Conservation (phyloP, 164 flowering plant species). For the Sedum album region DNA sequence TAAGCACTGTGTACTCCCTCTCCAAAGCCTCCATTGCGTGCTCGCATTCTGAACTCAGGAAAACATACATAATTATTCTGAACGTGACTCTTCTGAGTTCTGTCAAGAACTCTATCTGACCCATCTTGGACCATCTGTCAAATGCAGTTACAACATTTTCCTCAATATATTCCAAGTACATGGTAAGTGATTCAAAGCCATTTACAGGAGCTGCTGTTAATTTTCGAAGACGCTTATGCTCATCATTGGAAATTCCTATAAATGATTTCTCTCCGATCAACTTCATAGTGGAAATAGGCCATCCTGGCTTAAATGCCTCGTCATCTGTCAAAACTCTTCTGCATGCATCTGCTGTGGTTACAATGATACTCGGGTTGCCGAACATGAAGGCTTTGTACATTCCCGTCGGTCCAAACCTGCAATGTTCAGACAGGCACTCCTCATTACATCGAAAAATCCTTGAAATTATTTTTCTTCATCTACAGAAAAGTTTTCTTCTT, state of each 20-base stretch:
- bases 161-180: constrained; percentile 55
- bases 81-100: constrained; percentile 75
- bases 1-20: constrained; percentile 57
- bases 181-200: constrained; percentile 68
- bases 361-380: constrained; percentile 67
- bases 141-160: constrained; percentile 31
- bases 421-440: constrained; percentile 6
- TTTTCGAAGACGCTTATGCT: constrained; percentile 72
- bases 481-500: neutral
- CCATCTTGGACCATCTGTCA: constrained; percentile 64
- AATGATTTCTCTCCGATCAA: constrained; percentile 85
- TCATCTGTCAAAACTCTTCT: constrained; percentile 65
- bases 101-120: constrained; percentile 73
- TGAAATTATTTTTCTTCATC: neutral
- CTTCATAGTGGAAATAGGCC: constrained; percentile 62
- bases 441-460: neutral
- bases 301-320: constrained; percentile 63
- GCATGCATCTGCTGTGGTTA: constrained; percentile 56
- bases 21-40: constrained; percentile 56
- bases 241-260: constrained; percentile 47
- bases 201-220: constrained; percentile 79
- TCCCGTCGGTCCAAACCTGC: constrained; percentile 60
- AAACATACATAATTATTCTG: constrained; percentile 66
- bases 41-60: constrained; percentile 63
- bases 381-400: constrained; percentile 82